Percentiles rank a stretch among this genome's conserved stretches.
phyloP scores from a whole-genome alignment of 495 filamentous ascomycete species.

The Umbilicaria muhlenbergii region DNA sequence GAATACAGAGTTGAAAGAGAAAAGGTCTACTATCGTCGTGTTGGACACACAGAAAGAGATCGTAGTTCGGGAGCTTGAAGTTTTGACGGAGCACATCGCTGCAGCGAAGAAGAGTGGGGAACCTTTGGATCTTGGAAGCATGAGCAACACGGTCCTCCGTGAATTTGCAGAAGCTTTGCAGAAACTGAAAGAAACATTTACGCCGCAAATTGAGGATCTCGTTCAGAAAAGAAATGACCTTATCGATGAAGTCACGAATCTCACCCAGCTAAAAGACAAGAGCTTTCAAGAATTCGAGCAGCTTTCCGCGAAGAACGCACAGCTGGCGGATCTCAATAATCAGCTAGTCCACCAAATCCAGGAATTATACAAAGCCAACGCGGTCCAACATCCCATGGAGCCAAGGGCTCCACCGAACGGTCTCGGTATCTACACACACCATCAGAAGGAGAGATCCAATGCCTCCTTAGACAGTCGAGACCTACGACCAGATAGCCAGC shows the following conservation, averaged over 20 bases:
- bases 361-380: conserved; percentile 71
- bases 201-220: conserved; percentile 66
- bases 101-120: conserved; percentile 48
- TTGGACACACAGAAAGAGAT: conserved; percentile 91
- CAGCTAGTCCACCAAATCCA: conserved; percentile 89
- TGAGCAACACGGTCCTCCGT: conserved; percentile 72
- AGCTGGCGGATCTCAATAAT: conserved; percentile 87
- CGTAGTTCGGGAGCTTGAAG: conserved; percentile 79
- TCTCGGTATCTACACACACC: conserved; percentile 68
- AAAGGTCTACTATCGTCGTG: conserved; percentile 90
- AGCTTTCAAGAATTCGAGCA: conserved; percentile 92
- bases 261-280: conserved; percentile 73
- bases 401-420: conserved; percentile 45
- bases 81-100: conserved; percentile 63
- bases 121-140: conserved; percentile 53
- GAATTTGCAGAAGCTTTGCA: conserved; percentile 83
- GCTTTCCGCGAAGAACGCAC: conserved; percentile 80
- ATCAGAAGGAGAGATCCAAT: conserved; percentile 54
- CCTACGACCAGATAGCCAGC: conserved; percentile 30
- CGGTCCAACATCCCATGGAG: conserved; percentile 36
- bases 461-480: conserved; percentile 39
- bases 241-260: conserved; percentile 62
- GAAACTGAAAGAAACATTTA: conserved; percentile 64
- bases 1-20: conserved; percentile 77
- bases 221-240: conserved; percentile 69